Conservation (phyloP, 164 flowering plant genomes). For the Brasenia schreberi region DNA sequence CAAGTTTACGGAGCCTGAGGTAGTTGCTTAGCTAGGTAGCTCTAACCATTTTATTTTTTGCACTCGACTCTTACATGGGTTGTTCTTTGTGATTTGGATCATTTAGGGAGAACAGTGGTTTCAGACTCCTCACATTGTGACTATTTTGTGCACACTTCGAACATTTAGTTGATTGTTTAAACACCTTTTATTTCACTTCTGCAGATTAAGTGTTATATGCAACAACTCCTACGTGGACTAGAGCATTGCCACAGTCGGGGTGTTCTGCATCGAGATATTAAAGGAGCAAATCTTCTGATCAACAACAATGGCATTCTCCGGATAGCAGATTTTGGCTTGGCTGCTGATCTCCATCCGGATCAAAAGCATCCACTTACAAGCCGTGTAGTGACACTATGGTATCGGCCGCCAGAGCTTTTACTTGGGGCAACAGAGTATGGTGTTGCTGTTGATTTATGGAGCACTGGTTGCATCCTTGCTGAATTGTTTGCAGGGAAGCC, state of each 20-base stretch:
- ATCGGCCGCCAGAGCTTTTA: conserved; percentile 93
- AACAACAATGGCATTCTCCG: conserved; percentile 82
- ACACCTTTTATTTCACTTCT: background rate
- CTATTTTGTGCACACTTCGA: too few relatives aligned
- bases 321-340: conserved; percentile 96
- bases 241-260: conserved; percentile 88
- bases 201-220: conserved; percentile 94
- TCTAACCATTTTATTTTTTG: background rate
- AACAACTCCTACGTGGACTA: conserved; percentile 81
- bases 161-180: too few relatives aligned
- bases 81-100: background rate
- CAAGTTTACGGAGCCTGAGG: conserved; percentile 89
- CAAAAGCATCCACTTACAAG: conserved; percentile 77
- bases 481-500: conserved; percentile 96
- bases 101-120: background rate
- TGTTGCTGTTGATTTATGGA: conserved; percentile 95
- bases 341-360: conserved; percentile 65
- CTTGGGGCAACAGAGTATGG: conserved; percentile 93
- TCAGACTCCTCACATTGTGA: background rate
- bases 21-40: conserved; percentile 8
- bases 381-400: conserved; percentile 97
- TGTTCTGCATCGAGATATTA: conserved; percentile 91
- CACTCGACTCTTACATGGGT: background rate
- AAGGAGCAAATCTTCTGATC: conserved; percentile 90
- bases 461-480: conserved; percentile 96